Conservation (phyloP, 1,139 yeast species). For the Pneumocystis carinii region DNA sequence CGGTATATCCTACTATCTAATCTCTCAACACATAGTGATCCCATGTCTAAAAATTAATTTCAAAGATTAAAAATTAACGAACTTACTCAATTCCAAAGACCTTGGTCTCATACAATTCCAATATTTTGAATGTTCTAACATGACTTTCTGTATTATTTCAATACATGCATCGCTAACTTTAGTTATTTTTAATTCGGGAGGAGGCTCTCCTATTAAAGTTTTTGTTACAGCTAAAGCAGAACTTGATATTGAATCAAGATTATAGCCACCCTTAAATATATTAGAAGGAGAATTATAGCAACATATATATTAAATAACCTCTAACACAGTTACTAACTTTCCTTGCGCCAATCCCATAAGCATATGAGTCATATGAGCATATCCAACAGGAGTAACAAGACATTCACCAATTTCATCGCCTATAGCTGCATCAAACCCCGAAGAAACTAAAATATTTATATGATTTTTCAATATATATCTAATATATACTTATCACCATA, state of each 20-base stretch:
- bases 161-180: slow-evolving; percentile 56
- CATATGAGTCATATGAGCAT: slow-evolving; percentile 91
- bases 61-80: neutral
- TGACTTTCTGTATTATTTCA: slow-evolving; percentile 75
- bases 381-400: slow-evolving; percentile 88
- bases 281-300: neutral
- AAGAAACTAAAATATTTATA: slow-evolving; percentile 34
- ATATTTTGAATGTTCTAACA: slow-evolving; percentile 63
- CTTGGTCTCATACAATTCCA: slow-evolving; percentile 85
- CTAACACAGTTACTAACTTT: slow-evolving; percentile 72
- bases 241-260: slow-evolving; percentile 73
- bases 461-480: neutral
- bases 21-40: slow-evolving; percentile 13
- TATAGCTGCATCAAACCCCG: slow-evolving; percentile 98
- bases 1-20: slow-evolving; percentile 8
- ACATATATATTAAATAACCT: slow-evolving; percentile 21
- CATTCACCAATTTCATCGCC: slow-evolving; percentile 98
- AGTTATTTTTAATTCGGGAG: slow-evolving; percentile 48
- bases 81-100: slow-evolving; percentile 14
- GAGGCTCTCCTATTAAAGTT: slow-evolving; percentile 87
- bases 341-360: slow-evolving; percentile 79
- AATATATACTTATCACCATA: slow-evolving; percentile 42
- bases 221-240: slow-evolving; percentile 89
- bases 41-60: neutral
- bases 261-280: slow-evolving; percentile 61